These are phyloP conservation scores for Candida methanosorbosa DNA, from an alignment of 805 yeast species.

Conservation along the genomic window DNA sequence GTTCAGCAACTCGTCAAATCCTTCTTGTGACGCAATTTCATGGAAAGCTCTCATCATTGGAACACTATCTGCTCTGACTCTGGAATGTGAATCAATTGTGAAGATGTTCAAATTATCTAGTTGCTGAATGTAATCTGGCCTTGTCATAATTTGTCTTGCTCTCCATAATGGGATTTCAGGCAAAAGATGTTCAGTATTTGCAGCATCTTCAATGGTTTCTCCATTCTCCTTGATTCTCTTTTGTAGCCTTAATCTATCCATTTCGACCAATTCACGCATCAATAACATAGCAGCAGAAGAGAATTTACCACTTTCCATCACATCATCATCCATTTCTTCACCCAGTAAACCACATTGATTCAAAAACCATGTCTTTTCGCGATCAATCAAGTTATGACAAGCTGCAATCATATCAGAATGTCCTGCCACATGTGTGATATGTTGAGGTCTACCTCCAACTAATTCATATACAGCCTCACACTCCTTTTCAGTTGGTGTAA, in stretches of 20 bases:
- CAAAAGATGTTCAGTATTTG: conserved; percentile 36
- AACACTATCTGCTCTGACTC: conserved; percentile 73
- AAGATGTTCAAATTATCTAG: conserved; percentile 73
- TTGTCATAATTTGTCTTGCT: conserved; percentile 77
- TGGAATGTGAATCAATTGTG: conserved; percentile 65
- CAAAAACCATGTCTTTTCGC: conserved; percentile 79
- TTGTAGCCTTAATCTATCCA: conserved; percentile 37
- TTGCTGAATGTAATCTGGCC: conserved; percentile 69
- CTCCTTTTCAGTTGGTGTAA: conserved; percentile 25
- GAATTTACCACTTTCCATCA: conserved; percentile 76
- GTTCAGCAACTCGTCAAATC: conserved; percentile 55
- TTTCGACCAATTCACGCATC: conserved; percentile 61
- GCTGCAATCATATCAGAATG: conserved; percentile 49
- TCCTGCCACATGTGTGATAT: conserved; percentile 60
- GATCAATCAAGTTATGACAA: conserved; percentile 62
- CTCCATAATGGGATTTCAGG: conserved; percentile 80
- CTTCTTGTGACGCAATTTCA: conserved; percentile 65
- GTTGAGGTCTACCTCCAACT: conserved; percentile 83
- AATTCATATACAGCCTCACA: conserved; percentile 45
- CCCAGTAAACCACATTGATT: conserved; percentile 79
- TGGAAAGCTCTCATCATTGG: conserved; percentile 89
- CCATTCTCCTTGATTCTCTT: conserved; percentile 4
- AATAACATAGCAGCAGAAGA: conserved; percentile 65
- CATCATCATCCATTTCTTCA: conserved; percentile 79
- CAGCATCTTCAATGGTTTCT: conserved; percentile 3